Percentiles rank a stretch among this genome's conserved stretches.
These are phyloP conservation scores for Symbiodinium natans DNA, from an alignment of 73 alveolate species.

Conservation along the genomic window DNA sequence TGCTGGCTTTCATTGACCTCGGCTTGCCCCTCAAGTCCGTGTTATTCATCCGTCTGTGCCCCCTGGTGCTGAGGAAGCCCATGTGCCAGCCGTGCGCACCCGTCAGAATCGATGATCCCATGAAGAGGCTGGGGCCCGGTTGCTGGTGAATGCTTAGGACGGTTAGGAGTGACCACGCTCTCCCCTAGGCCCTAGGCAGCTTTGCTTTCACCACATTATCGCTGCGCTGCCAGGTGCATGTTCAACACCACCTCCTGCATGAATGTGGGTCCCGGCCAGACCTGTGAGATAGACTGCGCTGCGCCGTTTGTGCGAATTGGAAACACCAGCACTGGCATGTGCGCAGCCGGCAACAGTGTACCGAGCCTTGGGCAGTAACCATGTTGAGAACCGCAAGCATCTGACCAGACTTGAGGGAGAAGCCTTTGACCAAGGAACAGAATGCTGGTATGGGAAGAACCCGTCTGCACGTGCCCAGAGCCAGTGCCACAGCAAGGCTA, in stretches of 20 bases:
- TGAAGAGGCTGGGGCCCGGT: constrained; percentile 50
- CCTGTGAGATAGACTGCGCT: constrained; percentile 64
- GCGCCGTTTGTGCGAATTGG: constrained; percentile 66
- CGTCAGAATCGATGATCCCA: constrained; percentile 63
- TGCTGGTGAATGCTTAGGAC: no score
- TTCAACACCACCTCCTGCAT: constrained; percentile 49
- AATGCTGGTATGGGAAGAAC: constrained; percentile 66
- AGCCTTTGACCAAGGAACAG: constrained; percentile 23
- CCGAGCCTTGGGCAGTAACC: constrained; percentile 30
- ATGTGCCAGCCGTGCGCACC: constrained; percentile 83
- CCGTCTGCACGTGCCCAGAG: constrained; percentile 70
- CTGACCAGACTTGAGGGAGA: no score
- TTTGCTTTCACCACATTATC: no score
- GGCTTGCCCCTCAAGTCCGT: background rate
- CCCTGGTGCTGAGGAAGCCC: constrained; percentile 38
- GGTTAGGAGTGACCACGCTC: no score
- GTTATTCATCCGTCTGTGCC: background rate
- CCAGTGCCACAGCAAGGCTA: constrained; percentile 83
- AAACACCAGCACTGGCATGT: constrained; percentile 37
- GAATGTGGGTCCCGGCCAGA: constrained; percentile 63
- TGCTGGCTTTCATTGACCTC: no score
- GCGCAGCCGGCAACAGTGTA: constrained; percentile 59
- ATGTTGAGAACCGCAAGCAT: no score
- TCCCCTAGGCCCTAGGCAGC: no score
- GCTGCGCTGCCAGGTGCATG: constrained; percentile 87